Percentiles rank a stretch among this genome's conserved stretches.
These are phyloP conservation scores for Wickerhamiella domercqiae DNA, from an alignment of 805 yeast species.

Conservation along the genomic window DNA sequence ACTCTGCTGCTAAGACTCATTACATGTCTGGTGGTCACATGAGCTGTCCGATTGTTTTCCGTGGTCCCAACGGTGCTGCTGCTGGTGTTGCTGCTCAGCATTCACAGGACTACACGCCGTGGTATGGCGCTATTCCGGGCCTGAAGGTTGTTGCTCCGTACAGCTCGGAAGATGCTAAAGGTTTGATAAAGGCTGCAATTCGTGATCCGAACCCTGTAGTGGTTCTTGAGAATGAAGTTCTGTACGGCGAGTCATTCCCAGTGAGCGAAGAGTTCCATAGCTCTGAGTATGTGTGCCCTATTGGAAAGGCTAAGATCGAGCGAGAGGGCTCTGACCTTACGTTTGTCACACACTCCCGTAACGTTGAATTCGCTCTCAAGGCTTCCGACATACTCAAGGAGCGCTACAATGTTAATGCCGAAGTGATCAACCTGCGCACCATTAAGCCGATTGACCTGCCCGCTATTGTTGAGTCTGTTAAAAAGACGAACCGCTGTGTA, in stretches of 20 bases:
- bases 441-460: conserved; percentile 92
- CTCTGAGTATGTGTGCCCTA: conserved; percentile 80
- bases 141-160: conserved; percentile 91
- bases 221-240: conserved; percentile 86
- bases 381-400: conserved; percentile 81
- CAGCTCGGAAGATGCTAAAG: conserved; percentile 91
- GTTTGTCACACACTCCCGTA: conserved; percentile 82
- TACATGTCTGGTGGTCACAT: conserved; percentile 99
- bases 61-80: conserved; percentile 99
- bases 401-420: conserved; percentile 78
- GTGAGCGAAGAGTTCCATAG: conserved; percentile 78
- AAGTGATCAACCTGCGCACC: conserved; percentile 88
- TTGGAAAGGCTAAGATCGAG: conserved; percentile 93
- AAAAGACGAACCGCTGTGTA: conserved; percentile 92
- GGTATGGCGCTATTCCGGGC: conserved; percentile 99
- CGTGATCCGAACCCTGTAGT: conserved; percentile 98
- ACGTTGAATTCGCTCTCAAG: conserved; percentile 68
- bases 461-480: conserved; percentile 70
- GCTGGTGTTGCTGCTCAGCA: conserved; percentile 99
- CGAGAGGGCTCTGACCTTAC: conserved; percentile 83
- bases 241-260: conserved; percentile 84
- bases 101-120: conserved; percentile 92
- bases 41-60: conserved; percentile 90
- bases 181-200: conserved; percentile 87
- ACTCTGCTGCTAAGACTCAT: conserved; percentile 96